phyloP scores from a whole-genome alignment of 352 stramenopile genomes.

The Phytophthora meadii region DNA sequence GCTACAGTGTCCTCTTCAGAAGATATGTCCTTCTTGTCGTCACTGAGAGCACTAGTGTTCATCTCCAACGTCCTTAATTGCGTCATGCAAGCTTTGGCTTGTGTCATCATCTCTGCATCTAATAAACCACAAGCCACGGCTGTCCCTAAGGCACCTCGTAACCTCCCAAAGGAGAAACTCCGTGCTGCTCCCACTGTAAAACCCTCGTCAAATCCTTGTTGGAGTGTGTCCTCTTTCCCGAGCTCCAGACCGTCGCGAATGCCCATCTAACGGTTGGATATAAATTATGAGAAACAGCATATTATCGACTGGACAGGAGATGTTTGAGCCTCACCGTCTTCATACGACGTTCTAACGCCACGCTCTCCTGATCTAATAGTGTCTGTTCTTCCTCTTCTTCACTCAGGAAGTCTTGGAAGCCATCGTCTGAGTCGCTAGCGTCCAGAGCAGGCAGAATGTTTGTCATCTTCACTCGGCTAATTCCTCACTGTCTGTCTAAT shows the following conservation, averaged over 20 bases:
- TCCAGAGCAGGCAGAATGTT: background rate
- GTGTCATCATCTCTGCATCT: slow-evolving; percentile 1
- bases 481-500: too few species aligned
- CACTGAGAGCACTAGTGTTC: slow-evolving; percentile 21
- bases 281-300: slow-evolving; percentile 17
- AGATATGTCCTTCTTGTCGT: slow-evolving; percentile 3
- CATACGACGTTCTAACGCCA: slow-evolving; percentile 63
- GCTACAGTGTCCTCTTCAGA: slow-evolving; percentile 6
- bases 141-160: slow-evolving; percentile 59
- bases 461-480: background rate
- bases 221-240: slow-evolving; percentile 74
- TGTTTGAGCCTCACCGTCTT: slow-evolving; percentile 51
- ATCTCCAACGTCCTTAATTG: slow-evolving; percentile 33
- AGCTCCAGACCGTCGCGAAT: slow-evolving; percentile 75
- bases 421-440: slow-evolving; percentile 51
- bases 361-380: slow-evolving; percentile 58
- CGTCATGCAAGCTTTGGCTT: slow-evolving; percentile 17
- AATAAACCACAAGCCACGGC: slow-evolving; percentile 36
- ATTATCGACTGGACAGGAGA: background rate
- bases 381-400: slow-evolving; percentile 59
- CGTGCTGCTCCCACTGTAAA: slow-evolving; percentile 46
- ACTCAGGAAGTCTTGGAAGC: slow-evolving; percentile 69
- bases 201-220: slow-evolving; percentile 73
- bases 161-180: slow-evolving; percentile 49
- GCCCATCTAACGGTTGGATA: slow-evolving; percentile 45